A percentile compares a stretch with the other conserved stretches of the same genome.
These are phyloP conservation scores for Beta lomatogona DNA, from an alignment of 179 eudicot species.

Conservation along the genomic window DNA sequence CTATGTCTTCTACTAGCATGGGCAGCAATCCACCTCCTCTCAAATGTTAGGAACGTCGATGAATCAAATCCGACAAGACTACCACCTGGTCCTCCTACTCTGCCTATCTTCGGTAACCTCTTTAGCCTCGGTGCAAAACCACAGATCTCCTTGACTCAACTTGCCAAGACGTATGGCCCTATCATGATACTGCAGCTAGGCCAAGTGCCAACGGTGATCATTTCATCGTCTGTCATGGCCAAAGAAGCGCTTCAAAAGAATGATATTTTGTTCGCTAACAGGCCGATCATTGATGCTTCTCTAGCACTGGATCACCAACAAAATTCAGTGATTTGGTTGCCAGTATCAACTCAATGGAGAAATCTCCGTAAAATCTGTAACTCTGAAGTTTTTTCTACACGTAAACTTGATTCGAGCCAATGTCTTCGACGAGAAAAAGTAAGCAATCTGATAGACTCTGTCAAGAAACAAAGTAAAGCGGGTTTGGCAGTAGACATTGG, in stretches of 20 bases:
- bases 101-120: slow-evolving; percentile 41
- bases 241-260: slow-evolving; percentile 40
- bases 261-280: slow-evolving; percentile 35
- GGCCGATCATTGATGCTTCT: slow-evolving; percentile 30
- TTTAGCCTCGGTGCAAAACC: slow-evolving; percentile 12
- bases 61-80: slow-evolving; percentile 9
- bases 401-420: slow-evolving; percentile 4
- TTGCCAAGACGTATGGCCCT: slow-evolving; percentile 22
- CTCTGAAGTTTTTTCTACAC: slow-evolving; percentile 3
- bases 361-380: slow-evolving; percentile 22
- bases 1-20: too few relatives aligned
- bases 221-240: slow-evolving; percentile 37
- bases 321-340: slow-evolving; percentile 25
- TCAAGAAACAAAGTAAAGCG: neutral
- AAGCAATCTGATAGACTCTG: neutral
- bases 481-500: slow-evolving; percentile 25
- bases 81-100: slow-evolving; percentile 45
- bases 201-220: slow-evolving; percentile 25
- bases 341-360: slow-evolving; percentile 19
- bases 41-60: too few relatives aligned
- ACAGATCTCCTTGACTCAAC: slow-evolving; percentile 5
- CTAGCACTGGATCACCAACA: slow-evolving; percentile 23
- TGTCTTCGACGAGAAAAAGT: slow-evolving; percentile 15
- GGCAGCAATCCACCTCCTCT: too few relatives aligned
- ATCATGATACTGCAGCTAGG: slow-evolving; percentile 44